phyloP scores from a whole-genome alignment of 129 eudicot species.

The Helichrysum umbraculigerum region DNA sequence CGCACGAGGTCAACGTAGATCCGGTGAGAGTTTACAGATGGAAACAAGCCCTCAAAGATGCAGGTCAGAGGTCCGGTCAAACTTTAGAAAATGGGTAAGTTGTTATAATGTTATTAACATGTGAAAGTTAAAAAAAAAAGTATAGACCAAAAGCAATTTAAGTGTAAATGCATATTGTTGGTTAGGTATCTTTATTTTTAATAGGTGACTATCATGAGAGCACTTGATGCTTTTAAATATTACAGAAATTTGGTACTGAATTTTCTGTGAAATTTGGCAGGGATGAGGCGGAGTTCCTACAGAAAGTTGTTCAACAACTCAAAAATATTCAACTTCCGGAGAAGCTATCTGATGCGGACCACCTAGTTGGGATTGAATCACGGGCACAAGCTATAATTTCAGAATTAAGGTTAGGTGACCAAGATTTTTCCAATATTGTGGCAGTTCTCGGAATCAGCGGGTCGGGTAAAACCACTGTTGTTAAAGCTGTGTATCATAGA shows the following conservation, averaged over 20 bases:
- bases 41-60: not conserved
- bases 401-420: not conserved
- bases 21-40: not conserved
- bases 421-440: not conserved
- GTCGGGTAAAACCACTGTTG: not conserved
- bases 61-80: not conserved
- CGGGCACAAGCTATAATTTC: not conserved
- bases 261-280: no score
- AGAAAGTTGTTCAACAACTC: no score
- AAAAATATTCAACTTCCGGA: not conserved
- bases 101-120: not conserved
- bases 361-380: not conserved
- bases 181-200: no score
- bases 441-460: not conserved
- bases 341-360: not conserved
- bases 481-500: not conserved
- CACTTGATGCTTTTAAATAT: no score
- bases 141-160: no score
- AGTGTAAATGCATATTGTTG: no score
- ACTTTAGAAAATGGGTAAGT: not conserved
- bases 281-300: no score
- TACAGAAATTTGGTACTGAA: no score
- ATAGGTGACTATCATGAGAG: no score
- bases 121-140: no score
- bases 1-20: not conserved